These are phyloP conservation scores for Rosa lucieae DNA, from an alignment of 306 rosid genomes.

Conservation along the genomic window DNA sequence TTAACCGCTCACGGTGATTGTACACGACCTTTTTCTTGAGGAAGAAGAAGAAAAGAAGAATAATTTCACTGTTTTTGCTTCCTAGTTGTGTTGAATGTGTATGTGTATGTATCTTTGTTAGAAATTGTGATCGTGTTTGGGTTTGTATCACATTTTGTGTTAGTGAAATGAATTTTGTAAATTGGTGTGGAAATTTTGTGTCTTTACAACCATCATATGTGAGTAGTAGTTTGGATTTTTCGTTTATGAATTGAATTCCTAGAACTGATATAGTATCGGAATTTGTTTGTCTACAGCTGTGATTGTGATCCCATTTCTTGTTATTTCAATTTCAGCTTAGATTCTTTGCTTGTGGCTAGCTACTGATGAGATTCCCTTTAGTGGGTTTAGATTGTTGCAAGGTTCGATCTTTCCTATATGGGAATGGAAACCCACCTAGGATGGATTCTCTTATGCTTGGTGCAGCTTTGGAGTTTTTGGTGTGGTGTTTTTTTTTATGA, in stretches of 20 bases:
- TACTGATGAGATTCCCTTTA: neutral
- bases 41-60: neutral
- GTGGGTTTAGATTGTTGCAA: neutral
- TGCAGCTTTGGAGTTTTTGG: neutral
- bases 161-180: constrained; percentile 7
- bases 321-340: neutral
- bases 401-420: neutral
- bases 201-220: neutral
- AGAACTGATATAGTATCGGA: neutral
- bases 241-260: neutral
- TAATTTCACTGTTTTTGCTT: neutral
- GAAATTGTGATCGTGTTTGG: neutral
- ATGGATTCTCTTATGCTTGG: neutral
- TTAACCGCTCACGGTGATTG: constrained; percentile 10
- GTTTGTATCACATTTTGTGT: neutral
- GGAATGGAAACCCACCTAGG: neutral
- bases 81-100: neutral
- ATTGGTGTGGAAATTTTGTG: neutral
- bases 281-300: neutral
- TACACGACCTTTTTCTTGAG: neutral
- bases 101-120: neutral
- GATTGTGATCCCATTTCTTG: neutral
- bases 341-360: neutral
- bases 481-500: neutral
- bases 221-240: neutral